Evolutionary conservation across 305 asterid genomes (phyloP).

Genomic region (Fraxinus baroniana): DNA sequence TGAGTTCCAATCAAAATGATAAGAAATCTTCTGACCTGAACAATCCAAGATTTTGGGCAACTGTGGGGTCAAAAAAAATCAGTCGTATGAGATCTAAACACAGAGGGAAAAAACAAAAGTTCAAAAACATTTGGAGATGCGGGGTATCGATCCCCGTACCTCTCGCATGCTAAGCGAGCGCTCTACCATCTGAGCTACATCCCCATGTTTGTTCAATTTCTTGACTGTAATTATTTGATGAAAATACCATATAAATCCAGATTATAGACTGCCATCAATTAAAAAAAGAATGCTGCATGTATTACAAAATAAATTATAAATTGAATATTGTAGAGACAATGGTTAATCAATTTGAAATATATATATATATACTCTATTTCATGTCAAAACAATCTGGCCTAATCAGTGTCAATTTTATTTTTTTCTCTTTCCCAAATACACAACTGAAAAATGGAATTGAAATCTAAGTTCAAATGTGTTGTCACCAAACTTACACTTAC

Average conservation of each 20-base stretch:
- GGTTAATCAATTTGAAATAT: too few species aligned
- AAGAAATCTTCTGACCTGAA: too few species aligned
- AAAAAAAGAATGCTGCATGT: too few species aligned
- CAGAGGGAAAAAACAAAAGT: too few species aligned
- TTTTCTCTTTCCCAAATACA: background rate
- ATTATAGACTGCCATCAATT: too few species aligned
- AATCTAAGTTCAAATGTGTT: background rate
- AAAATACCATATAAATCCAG: too few species aligned
- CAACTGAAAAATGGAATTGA: background rate
- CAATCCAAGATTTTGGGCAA: too few species aligned
- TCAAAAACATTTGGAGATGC: constrained; percentile 35
- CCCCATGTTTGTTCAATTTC: background rate
- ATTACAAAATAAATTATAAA: too few species aligned
- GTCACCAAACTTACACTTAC: background rate
- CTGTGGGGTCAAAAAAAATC: background rate
- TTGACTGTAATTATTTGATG: too few species aligned
- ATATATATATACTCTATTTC: too few species aligned
- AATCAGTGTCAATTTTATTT: background rate
- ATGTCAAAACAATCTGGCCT: background rate
- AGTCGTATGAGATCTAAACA: background rate
- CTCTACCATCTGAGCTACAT: constrained; percentile 27
- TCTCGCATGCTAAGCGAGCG: constrained; percentile 47
- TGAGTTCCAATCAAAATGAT: too few species aligned
- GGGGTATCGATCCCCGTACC: constrained; percentile 56
- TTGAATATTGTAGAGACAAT: too few species aligned